Percentiles rank a stretch among this genome's conserved stretches.
phyloP scores from a whole-genome alignment of 768 basidiomycete species.

The Auricularia cornea region DNA sequence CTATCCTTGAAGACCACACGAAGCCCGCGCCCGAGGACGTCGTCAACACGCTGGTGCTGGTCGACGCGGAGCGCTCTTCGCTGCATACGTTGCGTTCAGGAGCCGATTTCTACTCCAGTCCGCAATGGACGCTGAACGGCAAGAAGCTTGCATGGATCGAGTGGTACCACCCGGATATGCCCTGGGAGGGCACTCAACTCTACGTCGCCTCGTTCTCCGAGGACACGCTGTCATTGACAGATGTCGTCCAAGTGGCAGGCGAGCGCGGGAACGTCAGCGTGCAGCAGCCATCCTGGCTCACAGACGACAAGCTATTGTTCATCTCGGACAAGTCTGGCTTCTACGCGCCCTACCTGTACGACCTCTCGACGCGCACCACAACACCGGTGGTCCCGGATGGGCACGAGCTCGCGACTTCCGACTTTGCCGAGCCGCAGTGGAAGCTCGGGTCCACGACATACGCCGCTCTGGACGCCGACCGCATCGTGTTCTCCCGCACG shows the following conservation, averaged over 20 bases:
- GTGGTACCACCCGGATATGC: conserved; percentile 51
- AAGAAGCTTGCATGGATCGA: conserved; percentile 50
- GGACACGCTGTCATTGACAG: conserved; percentile 21
- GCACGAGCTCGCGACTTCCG: conserved; percentile 30
- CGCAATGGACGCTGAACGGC: conserved; percentile 54
- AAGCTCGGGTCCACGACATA: conserved; percentile 39
- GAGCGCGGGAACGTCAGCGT: conserved; percentile 42
- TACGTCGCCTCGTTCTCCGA: conserved; percentile 32
- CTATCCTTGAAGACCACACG: conserved; percentile 68
- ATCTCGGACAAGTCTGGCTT: conserved; percentile 59
- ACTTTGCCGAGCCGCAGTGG: conserved; percentile 56
- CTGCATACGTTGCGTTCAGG: conserved; percentile 43
- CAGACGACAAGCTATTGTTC: conserved; percentile 49
- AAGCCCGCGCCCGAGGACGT: conserved; percentile 40
- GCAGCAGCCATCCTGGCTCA: conserved; percentile 34
- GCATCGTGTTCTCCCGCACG: not conserved
- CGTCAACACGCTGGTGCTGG: conserved; percentile 47
- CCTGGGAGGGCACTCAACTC: conserved; percentile 60
- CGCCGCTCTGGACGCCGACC: conserved; percentile 19
- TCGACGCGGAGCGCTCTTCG: conserved; percentile 39
- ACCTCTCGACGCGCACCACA: conserved; percentile 27
- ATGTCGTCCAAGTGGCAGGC: conserved; percentile 42
- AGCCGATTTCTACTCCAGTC: conserved; percentile 64
- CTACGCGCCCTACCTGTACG: conserved; percentile 54
- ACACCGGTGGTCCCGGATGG: conserved; percentile 27